Evolutionary conservation across 2,329 filamentous ascomycete genomes (phyloP).

Genomic region (Fusarium continuum): DNA sequence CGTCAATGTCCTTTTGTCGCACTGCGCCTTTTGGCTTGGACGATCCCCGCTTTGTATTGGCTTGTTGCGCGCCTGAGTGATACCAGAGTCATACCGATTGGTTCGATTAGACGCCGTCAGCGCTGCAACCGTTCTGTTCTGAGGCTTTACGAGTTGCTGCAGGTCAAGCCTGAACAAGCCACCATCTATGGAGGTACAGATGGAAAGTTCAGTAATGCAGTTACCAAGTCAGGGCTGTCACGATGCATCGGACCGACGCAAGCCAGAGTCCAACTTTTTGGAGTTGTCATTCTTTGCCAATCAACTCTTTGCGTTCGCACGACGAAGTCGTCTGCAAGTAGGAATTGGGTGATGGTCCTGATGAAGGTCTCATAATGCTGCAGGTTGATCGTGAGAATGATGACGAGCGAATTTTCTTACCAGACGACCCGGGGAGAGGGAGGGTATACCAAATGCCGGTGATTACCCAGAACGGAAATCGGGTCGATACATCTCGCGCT

Average conservation of each 20-base stretch:
- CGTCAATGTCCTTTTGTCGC: constrained; percentile 47
- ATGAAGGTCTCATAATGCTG: not conserved
- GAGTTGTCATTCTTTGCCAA: constrained; percentile 12
- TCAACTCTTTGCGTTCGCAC: not conserved
- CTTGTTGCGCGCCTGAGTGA: constrained; percentile 37
- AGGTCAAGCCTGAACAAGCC: constrained; percentile 30
- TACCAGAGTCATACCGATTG: constrained; percentile 37
- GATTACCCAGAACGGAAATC: constrained; percentile 21
- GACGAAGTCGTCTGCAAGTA: constrained; percentile 1
- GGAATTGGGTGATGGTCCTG: not conserved
- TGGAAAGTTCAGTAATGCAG: constrained; percentile 24
- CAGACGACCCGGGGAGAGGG: not conserved
- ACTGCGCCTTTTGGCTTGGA: constrained; percentile 33
- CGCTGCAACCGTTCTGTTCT: constrained; percentile 10
- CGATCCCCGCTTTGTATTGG: constrained; percentile 25
- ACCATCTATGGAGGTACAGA: constrained; percentile 11
- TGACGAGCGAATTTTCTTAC: not conserved
- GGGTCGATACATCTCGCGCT: constrained; percentile 16
- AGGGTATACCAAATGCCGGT: constrained; percentile 18
- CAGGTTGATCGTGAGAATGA: constrained; percentile 4
- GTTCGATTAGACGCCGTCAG: constrained; percentile 46
- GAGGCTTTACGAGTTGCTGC: constrained; percentile 28
- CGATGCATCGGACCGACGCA: constrained; percentile 26
- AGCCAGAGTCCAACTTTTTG: constrained; percentile 17
- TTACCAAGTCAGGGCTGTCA: constrained; percentile 21